A percentile compares a stretch with the other conserved stretches of the same genome.
Evolutionary conservation across 768 basidiomycete species (phyloP).

Genomic region (Lactarius quietus): DNA sequence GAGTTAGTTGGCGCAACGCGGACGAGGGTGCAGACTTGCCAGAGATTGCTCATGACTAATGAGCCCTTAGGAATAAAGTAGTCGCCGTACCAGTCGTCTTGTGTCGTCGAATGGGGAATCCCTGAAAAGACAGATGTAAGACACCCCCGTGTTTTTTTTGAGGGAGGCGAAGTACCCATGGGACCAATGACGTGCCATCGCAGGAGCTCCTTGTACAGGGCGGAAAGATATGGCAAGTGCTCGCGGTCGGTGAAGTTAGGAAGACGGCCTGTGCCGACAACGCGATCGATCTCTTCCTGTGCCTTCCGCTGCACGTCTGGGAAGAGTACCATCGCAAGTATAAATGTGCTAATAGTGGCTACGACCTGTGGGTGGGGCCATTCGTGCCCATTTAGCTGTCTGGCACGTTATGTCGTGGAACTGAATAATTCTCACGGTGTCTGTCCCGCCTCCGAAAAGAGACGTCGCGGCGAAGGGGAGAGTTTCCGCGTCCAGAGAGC

Average conservation of each 20-base stretch:
- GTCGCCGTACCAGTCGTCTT: constrained; percentile 25
- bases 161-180: constrained; percentile 11
- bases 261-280: constrained; percentile 25
- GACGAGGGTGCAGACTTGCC: constrained; percentile 16
- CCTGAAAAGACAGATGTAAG: neutral
- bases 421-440: constrained; percentile 11
- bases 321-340: constrained; percentile 25
- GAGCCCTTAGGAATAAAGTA: constrained; percentile 30
- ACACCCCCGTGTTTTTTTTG: neutral
- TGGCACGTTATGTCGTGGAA: neutral
- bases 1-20: neutral
- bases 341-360: constrained; percentile 22
- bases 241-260: constrained; percentile 25
- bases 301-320: constrained; percentile 30
- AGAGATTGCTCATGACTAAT: constrained; percentile 25
- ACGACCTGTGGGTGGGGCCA: constrained; percentile 13
- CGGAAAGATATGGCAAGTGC: constrained; percentile 29
- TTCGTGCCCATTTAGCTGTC: neutral
- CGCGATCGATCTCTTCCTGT: constrained; percentile 29
- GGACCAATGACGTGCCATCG: constrained; percentile 29
- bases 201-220: constrained; percentile 29
- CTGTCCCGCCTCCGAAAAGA: constrained; percentile 20
- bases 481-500: neutral
- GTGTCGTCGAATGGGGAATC: constrained; percentile 10
- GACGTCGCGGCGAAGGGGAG: constrained; percentile 9